Evolutionary conservation across 2,329 filamentous ascomycete species (phyloP).

Genomic region (Tolypocladium amazonense): DNA sequence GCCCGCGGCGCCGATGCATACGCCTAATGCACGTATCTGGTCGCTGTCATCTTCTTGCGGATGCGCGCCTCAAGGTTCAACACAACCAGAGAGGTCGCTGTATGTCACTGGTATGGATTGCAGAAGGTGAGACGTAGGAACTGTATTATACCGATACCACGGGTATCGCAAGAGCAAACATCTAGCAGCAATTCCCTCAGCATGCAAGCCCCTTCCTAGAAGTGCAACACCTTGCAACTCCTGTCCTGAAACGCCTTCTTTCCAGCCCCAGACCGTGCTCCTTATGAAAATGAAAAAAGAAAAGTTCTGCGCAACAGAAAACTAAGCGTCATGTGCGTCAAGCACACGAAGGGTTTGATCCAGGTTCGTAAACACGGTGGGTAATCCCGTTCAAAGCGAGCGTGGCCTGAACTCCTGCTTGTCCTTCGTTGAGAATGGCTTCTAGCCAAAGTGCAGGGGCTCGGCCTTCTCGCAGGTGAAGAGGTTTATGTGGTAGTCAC

Average conservation of each 20-base stretch:
- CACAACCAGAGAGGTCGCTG: conserved; percentile 21
- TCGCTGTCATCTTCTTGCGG: no score
- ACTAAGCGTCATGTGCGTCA: neutral
- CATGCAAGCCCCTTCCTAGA: neutral
- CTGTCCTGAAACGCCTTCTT: neutral
- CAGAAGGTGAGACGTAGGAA: neutral
- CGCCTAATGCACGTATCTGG: no score
- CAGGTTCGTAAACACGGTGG: neutral
- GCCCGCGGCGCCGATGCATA: no score
- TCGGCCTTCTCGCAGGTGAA: conserved; percentile 57
- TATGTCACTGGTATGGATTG: neutral
- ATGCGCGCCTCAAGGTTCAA: no score
- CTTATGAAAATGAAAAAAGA: neutral
- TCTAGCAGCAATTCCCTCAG: neutral
- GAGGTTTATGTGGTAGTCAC: conserved; percentile 84
- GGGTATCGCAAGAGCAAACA: neutral
- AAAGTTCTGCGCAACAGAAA: neutral
- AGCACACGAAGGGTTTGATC: neutral
- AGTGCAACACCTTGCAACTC: neutral
- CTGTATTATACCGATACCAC: neutral
- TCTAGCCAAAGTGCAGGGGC: conserved; percentile 18
- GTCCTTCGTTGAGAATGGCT: neutral
- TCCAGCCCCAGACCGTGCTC: neutral
- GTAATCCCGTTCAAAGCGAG: neutral
- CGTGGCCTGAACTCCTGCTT: neutral